Percentiles rank a stretch among this genome's conserved stretches.
Evolutionary conservation across 371 early-diverging fungal genomes (phyloP).

Genomic region (Spraguea lophii): DNA sequence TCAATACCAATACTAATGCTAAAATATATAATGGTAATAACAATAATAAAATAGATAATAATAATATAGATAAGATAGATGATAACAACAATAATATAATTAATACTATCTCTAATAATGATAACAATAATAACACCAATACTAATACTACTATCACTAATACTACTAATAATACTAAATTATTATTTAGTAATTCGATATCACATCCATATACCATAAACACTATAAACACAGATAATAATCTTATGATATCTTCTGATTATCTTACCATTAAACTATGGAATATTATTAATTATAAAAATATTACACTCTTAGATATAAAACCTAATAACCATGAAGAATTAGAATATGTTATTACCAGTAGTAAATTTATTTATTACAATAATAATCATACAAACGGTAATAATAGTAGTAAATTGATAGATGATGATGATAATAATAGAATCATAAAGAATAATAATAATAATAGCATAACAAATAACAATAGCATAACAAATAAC

Average conservation of each 20-base stretch:
- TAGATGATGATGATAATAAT: too few species aligned
- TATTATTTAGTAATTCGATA: too few species aligned
- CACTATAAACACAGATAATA: constrained; percentile 19
- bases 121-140: too few species aligned
- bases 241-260: constrained; percentile 35
- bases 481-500: too few species aligned
- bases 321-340: constrained; percentile 35
- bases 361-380: constrained; percentile 30
- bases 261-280: constrained; percentile 36
- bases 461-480: too few species aligned
- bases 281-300: constrained; percentile 16
- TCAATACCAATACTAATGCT: not conserved
- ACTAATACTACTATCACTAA: too few species aligned
- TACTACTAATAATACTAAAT: too few species aligned
- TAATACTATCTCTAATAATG: constrained; percentile 8
- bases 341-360: constrained; percentile 34
- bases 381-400: too few species aligned
- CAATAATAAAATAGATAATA: too few species aligned
- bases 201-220: constrained; percentile 36
- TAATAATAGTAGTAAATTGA: too few species aligned
- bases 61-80: constrained; percentile 4
- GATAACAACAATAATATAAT: not conserved
- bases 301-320: constrained; percentile 28
- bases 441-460: too few species aligned
- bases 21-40: not conserved